Percentiles rank a stretch among this genome's conserved stretches.
Evolutionary conservation across 2,329 filamentous ascomycete species (phyloP).

Genomic region (Helminthosporium solani): DNA sequence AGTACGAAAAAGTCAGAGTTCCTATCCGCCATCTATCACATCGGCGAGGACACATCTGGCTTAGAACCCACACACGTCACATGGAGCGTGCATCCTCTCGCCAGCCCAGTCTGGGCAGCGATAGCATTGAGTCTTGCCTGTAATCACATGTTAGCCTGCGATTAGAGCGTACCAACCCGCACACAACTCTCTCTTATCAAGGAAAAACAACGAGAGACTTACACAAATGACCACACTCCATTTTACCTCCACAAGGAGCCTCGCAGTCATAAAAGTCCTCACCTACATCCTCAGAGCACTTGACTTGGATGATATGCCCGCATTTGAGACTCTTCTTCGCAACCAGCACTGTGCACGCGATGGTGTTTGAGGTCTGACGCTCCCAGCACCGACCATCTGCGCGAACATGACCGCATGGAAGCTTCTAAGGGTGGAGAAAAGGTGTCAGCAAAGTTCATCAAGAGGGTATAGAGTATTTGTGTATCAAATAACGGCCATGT

Average conservation of each 20-base stretch:
- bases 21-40: no score
- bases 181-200: neutral
- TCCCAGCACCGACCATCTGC: slow-evolving; percentile 17
- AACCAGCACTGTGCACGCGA: slow-evolving; percentile 54
- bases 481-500: slow-evolving; percentile 7
- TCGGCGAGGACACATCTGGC: no score
- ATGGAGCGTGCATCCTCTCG: neutral
- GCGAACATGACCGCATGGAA: slow-evolving; percentile 32
- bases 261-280: slow-evolving; percentile 49
- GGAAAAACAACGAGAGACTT: neutral
- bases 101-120: neutral
- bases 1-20: no score
- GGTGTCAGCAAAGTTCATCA: neutral
- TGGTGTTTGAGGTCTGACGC: slow-evolving; percentile 45
- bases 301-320: slow-evolving; percentile 52
- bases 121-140: neutral
- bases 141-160: neutral
- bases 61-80: neutral
- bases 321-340: slow-evolving; percentile 56
- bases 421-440: neutral
- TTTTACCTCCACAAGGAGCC: slow-evolving; percentile 2
- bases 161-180: neutral
- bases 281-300: slow-evolving; percentile 54
- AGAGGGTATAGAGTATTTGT: neutral
- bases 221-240: slow-evolving; percentile 19